Percentiles rank a stretch among this genome's conserved stretches.
Conservation (phyloP, 208 protist genomes). For the Leptomonas pyrrhocoris region DNA sequence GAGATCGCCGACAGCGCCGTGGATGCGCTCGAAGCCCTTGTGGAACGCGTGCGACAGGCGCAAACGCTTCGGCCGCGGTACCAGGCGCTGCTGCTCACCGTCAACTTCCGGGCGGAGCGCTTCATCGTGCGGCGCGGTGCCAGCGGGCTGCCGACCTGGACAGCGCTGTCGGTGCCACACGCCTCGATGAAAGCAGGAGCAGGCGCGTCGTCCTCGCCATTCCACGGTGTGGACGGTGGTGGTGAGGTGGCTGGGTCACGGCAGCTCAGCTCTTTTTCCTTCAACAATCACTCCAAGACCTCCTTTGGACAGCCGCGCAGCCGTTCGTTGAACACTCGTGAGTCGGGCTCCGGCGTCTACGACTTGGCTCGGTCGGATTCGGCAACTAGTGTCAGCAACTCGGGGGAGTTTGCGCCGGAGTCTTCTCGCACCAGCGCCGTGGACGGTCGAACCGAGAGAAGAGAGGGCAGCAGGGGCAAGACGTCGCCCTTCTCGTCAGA, state of each 20-base stretch:
- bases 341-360: neutral
- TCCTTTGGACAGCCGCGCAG: neutral
- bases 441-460: neutral
- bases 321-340: neutral
- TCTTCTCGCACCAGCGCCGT: conserved; percentile 2
- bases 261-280: neutral
- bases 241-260: neutral
- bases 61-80: conserved; percentile 38
- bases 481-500: neutral
- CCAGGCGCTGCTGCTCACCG: conserved; percentile 19
- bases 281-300: neutral
- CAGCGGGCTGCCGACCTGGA: conserved; percentile 25
- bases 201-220: neutral
- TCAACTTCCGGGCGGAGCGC: conserved; percentile 28
- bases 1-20: conserved; percentile 16
- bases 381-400: neutral
- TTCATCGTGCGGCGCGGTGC: conserved; percentile 33
- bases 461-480: neutral
- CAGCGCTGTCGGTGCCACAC: conserved; percentile 5
- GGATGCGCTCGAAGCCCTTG: conserved; percentile 17
- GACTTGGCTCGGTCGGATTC: neutral
- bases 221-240: neutral
- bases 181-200: neutral
- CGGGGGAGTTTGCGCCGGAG: conserved; percentile 8
- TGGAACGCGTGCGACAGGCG: conserved; percentile 35